phyloP scores from a whole-genome alignment of 2,329 filamentous ascomycete genomes.

The Penicillium sp. region DNA sequence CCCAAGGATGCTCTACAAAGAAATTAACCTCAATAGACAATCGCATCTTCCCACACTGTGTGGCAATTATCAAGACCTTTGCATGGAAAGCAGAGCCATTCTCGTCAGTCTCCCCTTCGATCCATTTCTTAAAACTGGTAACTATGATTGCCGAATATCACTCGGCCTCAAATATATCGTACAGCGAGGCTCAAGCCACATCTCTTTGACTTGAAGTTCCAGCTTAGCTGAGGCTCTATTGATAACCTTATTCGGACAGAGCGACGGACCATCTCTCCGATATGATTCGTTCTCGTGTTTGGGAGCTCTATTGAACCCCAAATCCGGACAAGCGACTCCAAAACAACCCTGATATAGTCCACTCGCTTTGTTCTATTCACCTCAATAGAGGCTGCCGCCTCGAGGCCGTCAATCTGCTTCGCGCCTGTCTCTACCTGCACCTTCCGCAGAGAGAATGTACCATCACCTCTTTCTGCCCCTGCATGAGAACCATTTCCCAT shows the following conservation, averaged over 20 bases:
- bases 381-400: no score
- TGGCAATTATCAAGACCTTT: no score
- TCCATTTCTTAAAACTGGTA: no score
- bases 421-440: background rate
- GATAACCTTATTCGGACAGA: no score
- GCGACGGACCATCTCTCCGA: no score
- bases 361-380: background rate
- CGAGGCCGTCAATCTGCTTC: background rate
- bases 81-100: background rate
- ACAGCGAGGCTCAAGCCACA: no score
- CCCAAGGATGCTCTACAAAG: no score
- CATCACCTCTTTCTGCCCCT: background rate
- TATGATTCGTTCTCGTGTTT: background rate
- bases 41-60: no score
- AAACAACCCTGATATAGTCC: background rate
- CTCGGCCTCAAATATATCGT: no score
- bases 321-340: background rate
- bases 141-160: no score
- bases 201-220: background rate
- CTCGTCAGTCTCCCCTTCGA: background rate
- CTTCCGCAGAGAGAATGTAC: slow-evolving; percentile 1
- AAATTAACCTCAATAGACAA: no score
- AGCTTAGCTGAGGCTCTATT: no score
- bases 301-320: background rate
- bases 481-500: slow-evolving; percentile 2